Evolutionary conservation across 73 alveolate genomes (phyloP), one percentile per base, ranked within the genome.

Genomic region (Paramecium sexaurelia): DNA sequence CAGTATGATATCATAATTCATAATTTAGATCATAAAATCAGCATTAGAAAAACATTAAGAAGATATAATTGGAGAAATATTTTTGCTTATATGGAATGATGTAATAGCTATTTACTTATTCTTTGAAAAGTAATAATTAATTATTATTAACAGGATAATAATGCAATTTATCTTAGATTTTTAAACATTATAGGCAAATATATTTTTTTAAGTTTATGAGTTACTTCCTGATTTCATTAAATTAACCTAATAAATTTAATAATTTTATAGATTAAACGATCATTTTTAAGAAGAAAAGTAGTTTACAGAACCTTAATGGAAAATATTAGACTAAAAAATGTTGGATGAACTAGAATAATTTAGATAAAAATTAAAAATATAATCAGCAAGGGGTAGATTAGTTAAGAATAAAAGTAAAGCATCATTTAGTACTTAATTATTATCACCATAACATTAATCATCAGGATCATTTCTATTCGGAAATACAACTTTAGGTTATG

Each of bases 401-500:
- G 83, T 61, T 61, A 61, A 61, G 43, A 61, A 61, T 3, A 61
- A 61, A 26, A 61, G 83, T 6, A 61, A 61, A 32, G 83, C 51
- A 11, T 61, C 83, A 26, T 61, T 61, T 32, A 61, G 83, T 61
- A 61, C 83, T 61, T 27, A 61, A 61, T 61, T 61, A 8, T 61
- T 61, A 24, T 61, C 83, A 26, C 83, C 83, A 11, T 61, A 61
- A 61, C 83, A 61, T 61, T 13, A 61, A 61, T 61, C 83, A 22
- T 32, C 39, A 9, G 83, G 83, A 11, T 61, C 83, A 29, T 61
- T 61, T 32, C 67, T 51, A 51, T 61, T 61, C 26, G 43, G 47
- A 61, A 73, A 73, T 32, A 73, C 87, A 27, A 73, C 87, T 1
- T 73, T 73, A 36, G 87, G 66, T 33, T 73, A 73, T 73, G 29